Percentiles rank a stretch among this genome's conserved stretches.
phyloP scores from a whole-genome alignment of 768 basidiomycete species.

The Suillus tomentosus region DNA sequence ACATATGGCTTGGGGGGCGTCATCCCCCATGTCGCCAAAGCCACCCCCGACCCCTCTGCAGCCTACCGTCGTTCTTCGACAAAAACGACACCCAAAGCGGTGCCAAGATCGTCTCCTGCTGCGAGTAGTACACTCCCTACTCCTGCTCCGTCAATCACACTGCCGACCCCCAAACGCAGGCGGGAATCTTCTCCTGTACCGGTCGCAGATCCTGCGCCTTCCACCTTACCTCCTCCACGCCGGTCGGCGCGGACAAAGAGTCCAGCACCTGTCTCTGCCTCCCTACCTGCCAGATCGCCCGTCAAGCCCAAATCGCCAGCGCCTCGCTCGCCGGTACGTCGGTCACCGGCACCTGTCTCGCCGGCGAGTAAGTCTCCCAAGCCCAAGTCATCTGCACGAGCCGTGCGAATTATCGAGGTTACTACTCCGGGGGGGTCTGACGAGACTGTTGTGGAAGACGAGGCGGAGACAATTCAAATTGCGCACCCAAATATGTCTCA shows the following conservation, averaged over 20 bases:
- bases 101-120: conserved; percentile 30
- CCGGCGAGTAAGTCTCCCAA: conserved; percentile 41
- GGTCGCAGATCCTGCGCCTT: conserved; percentile 17
- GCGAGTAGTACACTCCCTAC: conserved; percentile 32
- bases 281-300: conserved; percentile 5
- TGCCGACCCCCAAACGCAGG: conserved; percentile 62
- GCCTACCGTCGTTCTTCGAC: conserved; percentile 74
- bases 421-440: conserved; percentile 58
- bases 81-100: conserved; percentile 36
- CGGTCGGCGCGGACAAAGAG: conserved; percentile 46
- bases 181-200: conserved; percentile 56
- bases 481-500: conserved; percentile 64
- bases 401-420: conserved; percentile 32
- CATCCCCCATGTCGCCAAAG: conserved; percentile 66
- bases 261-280: conserved; percentile 34
- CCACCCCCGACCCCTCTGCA: conserved; percentile 73
- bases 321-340: conserved; percentile 35
- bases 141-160: conserved; percentile 39
- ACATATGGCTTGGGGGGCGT: conserved; percentile 64
- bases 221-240: conserved; percentile 41
- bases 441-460: conserved; percentile 67
- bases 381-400: conserved; percentile 21
- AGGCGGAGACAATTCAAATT: conserved; percentile 56
- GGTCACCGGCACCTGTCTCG: conserved; percentile 33
- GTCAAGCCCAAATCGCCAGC: conserved; percentile 33